phyloP scores from a whole-genome alignment of 768 basidiomycete species.

The Termitomyces sp. region DNA sequence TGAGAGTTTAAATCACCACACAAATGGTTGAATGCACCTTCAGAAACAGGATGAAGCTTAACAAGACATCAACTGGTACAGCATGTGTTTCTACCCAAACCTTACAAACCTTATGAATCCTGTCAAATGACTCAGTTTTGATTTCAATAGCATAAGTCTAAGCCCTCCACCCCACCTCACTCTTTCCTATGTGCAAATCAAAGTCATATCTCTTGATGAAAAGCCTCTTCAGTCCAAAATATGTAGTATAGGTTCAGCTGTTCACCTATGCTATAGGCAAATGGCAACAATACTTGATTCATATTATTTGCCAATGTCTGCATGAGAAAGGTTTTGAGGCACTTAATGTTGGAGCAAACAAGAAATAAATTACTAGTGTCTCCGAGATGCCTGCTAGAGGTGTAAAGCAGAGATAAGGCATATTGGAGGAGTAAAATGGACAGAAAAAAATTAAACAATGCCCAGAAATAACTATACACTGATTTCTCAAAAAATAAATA shows the following conservation, averaged over 20 bases:
- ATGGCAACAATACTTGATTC: constrained; percentile 59
- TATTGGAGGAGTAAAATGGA: too few species aligned
- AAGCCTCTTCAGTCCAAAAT: background rate
- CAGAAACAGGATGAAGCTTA: constrained; percentile 68
- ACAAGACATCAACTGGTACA: constrained; percentile 60
- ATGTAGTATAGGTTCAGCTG: background rate
- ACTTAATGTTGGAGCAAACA: too few species aligned
- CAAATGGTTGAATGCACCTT: constrained; percentile 38
- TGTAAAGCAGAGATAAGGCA: too few species aligned
- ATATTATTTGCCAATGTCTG: constrained; percentile 72
- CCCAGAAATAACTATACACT: too few species aligned
- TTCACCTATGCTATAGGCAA: constrained; percentile 73
- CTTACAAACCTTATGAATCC: constrained; percentile 48
- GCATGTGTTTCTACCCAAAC: constrained; percentile 52
- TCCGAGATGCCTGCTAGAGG: too few species aligned
- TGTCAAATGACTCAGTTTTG: constrained; percentile 31
- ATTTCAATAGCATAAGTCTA: constrained; percentile 65
- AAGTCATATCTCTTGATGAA: constrained; percentile 66
- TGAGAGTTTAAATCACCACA: background rate
- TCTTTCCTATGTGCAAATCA: constrained; percentile 64
- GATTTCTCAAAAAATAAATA: too few species aligned
- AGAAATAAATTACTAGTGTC: too few species aligned
- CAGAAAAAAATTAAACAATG: too few species aligned
- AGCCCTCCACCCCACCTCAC: constrained; percentile 63
- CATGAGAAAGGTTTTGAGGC: constrained; percentile 76